Conservation (phyloP, 805 yeast species). For the Metschnikowia kofuensis region DNA sequence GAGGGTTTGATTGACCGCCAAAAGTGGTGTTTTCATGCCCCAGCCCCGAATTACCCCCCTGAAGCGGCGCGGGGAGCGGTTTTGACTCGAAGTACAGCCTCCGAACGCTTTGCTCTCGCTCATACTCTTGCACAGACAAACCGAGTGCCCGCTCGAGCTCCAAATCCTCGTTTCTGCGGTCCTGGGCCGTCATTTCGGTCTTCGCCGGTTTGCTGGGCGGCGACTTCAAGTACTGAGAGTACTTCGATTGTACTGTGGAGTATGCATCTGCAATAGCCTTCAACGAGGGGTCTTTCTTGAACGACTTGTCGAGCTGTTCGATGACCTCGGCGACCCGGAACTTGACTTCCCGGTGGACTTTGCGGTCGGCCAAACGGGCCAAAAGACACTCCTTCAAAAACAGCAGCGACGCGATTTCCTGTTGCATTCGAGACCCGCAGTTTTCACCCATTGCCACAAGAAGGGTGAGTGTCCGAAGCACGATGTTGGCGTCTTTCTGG, state of each 20-base stretch:
- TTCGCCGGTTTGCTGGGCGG: constrained; percentile 61
- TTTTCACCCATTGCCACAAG: constrained; percentile 41
- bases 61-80: constrained; percentile 33
- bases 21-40: too few relatives aligned
- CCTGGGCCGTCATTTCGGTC: constrained; percentile 43
- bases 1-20: too few relatives aligned
- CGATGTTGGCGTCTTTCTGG: constrained; percentile 39
- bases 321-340: constrained; percentile 62
- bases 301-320: constrained; percentile 60
- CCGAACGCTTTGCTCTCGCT: constrained; percentile 33
- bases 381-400: constrained; percentile 35
- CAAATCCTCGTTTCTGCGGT: constrained; percentile 64
- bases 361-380: constrained; percentile 48
- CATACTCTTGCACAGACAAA: constrained; percentile 65
- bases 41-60: background rate
- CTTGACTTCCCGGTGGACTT: constrained; percentile 68
- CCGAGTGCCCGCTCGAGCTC: constrained; percentile 76
- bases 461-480: constrained; percentile 35
- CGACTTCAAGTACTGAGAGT: constrained; percentile 28
- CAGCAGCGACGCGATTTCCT: constrained; percentile 38
- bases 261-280: constrained; percentile 64
- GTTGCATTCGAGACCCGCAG: constrained; percentile 45
- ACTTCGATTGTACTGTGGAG: constrained; percentile 41
- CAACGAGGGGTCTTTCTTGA: constrained; percentile 73
- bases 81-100: constrained; percentile 27